phyloP scores from a whole-genome alignment of 768 basidiomycete species.

The Cystofilobasidium capitatum region DNA sequence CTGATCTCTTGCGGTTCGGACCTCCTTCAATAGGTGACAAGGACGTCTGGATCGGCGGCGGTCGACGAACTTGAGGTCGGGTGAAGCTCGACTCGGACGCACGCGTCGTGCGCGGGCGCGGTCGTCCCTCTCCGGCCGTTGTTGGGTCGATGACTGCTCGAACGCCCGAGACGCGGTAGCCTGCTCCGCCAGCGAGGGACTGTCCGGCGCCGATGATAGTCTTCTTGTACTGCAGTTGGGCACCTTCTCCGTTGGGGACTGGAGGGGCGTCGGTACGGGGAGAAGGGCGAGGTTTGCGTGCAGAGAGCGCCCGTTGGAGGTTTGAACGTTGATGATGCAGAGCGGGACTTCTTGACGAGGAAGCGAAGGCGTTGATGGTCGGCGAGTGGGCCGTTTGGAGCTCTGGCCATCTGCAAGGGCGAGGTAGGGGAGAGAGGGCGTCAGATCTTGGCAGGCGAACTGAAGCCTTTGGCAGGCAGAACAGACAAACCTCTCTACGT shows the following conservation, averaged over 20 bases:
- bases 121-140: background rate
- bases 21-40: background rate
- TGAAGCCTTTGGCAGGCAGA: no score
- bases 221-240: constrained; percentile 13
- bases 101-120: background rate
- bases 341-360: background rate
- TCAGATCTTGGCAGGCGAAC: background rate
- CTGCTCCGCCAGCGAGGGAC: constrained; percentile 5
- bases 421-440: background rate
- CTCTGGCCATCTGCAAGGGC: constrained; percentile 22
- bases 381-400: constrained; percentile 18
- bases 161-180: constrained; percentile 16
- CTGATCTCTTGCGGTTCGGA: constrained; percentile 3
- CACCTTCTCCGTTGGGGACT: background rate
- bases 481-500: constrained; percentile 16
- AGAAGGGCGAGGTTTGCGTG: constrained; percentile 5
- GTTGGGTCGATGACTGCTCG: background rate
- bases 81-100: constrained; percentile 6
- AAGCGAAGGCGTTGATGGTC: background rate
- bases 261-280: background rate
- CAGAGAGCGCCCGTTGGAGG: background rate
- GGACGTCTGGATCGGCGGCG: constrained; percentile 1
- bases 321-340: constrained; percentile 18
- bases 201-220: constrained; percentile 18
- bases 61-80: background rate